Evolutionary conservation across 305 asterid genomes (phyloP), one percentile per base, ranked within the genome.

Genomic region (Plantago lanceolata): DNA sequence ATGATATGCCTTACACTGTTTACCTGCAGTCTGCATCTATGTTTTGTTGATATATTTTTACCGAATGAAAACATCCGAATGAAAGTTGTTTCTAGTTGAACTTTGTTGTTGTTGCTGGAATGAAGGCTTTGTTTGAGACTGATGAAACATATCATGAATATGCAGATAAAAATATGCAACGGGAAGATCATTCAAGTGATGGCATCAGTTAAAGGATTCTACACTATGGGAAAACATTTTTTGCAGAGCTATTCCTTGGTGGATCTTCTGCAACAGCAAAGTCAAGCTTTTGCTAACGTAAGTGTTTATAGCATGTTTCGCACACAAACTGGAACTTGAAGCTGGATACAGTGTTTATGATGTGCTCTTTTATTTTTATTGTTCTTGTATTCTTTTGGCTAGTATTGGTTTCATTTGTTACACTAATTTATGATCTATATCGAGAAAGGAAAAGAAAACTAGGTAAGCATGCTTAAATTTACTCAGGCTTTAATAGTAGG

Each of bases 191-290:
- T 90, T 59, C 95, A 84, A 67, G 95, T 91, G 70, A 84, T 85
- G 80, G 94, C 98, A 56, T 81, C 97, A 14, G 74, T 9, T 56
- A 85, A 84, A 74, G 98, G 99, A 65, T 94, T 91, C 86, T 86
- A 91, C 73, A 82, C 94, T 20, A 62, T 65, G 58, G 98, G 98
- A 51, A 94, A 86, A 71, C 96, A 89, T 61, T 74, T 75, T 72
- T 35, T 88, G 67, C 91, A 66, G 69, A 89, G 90, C 73, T 94
- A 86, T 76, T 88, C 96, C 71, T 82, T 94, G 84, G 94, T 91
- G 68, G 99, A 91, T 88, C 98, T 94, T 82, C 86, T 94, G 78
- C 99, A 90, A 73, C 99, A 91, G 79, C 96, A 88, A 72, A 94
- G 99, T 73, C 99, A 82, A 83, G 96, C 95, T 71, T 94, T 94